phyloP scores from a whole-genome alignment of 2,329 filamentous ascomycete species.

The Alternaria alternata region DNA sequence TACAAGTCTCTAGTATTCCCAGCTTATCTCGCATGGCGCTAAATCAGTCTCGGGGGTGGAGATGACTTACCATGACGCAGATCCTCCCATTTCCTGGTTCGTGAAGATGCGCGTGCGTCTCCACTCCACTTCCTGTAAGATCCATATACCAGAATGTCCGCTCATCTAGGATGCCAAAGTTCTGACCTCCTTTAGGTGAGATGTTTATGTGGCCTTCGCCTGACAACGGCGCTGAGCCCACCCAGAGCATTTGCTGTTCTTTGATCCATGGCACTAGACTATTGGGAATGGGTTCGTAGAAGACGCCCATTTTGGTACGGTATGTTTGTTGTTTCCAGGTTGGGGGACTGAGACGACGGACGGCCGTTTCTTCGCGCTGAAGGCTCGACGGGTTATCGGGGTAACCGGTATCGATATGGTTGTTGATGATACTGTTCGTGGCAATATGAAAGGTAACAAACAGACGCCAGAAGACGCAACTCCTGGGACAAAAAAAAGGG shows the following conservation, averaged over 20 bases:
- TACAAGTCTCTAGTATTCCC: not conserved
- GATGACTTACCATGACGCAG: slow-evolving; percentile 40
- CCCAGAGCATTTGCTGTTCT: slow-evolving; percentile 56
- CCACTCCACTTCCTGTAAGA: slow-evolving; percentile 53
- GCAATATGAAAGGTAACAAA: not conserved
- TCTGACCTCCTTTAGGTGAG: slow-evolving; percentile 54
- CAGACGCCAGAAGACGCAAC: not conserved
- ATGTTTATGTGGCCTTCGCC: slow-evolving; percentile 55
- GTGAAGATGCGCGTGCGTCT: slow-evolving; percentile 55
- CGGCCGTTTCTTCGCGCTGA: not conserved
- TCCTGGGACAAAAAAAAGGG: not conserved
- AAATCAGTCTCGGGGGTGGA: not conserved
- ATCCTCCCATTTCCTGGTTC: slow-evolving; percentile 54
- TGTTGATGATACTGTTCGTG: not conserved
- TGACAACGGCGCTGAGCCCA: slow-evolving; percentile 54
- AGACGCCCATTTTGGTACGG: slow-evolving; percentile 49
- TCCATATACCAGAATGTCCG: slow-evolving; percentile 56
- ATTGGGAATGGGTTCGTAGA: slow-evolving; percentile 54
- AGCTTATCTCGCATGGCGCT: not conserved
- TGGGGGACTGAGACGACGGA: not conserved
- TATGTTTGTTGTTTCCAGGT: not conserved
- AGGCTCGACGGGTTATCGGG: not conserved
- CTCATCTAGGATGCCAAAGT: slow-evolving; percentile 48
- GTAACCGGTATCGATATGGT: not conserved
- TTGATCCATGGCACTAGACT: slow-evolving; percentile 54